Base-by-base conservation (phyloP, 805 yeast species). In the Ogataea sp. region DNA sequence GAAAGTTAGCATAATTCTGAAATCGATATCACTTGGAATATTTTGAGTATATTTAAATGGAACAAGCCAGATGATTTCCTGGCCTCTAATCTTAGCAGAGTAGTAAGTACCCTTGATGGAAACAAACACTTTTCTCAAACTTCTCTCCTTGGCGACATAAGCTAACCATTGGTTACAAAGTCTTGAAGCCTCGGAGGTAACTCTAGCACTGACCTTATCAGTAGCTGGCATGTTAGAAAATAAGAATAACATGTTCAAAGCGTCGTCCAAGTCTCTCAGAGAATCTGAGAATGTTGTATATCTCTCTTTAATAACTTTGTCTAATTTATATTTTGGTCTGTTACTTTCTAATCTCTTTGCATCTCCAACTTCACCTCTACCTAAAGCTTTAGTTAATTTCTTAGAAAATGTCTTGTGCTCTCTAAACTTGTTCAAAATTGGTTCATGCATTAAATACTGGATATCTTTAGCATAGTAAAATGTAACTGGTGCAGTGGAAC, bases 1-100 rank as follows among this genome's bases (percentile, higher is more conserved):
- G 65, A 93, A 93, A 1, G 97, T 90, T 55, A 87, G 71, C 98
- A 93, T 93, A 68, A 93, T 87, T 63, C 93, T 76, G 70, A 93
- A 90, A 65, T 93, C 98, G 43, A 93, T 80, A 61, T 93, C 97
- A 34, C 82, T 65, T 35, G 98, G 97, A 50, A 93, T 83, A 61
- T 84, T 84, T 61, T 90, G 95, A 16, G 98, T 96, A 69, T 89
- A 93, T 63, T 88, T 93, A 74, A 82, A 93, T 20, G 98, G 98
- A 35, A 87, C 95, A 43, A 93, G 76, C 98, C 98, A 93, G 64
- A 90, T 76, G 34, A 93, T 73, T 49, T 86, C 95, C 62, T 88
- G 96, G 49, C 98, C 98, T 60, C 75, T 80, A 35, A 93, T 78
- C 45, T 60, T 75, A 26, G 96, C 97, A 60, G 88, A 87, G 58